Evolutionary conservation across 2,329 filamentous ascomycete genomes (phyloP), one percentile per base, ranked within the genome.

Genomic region (Sporothrix brasiliensis): DNA sequence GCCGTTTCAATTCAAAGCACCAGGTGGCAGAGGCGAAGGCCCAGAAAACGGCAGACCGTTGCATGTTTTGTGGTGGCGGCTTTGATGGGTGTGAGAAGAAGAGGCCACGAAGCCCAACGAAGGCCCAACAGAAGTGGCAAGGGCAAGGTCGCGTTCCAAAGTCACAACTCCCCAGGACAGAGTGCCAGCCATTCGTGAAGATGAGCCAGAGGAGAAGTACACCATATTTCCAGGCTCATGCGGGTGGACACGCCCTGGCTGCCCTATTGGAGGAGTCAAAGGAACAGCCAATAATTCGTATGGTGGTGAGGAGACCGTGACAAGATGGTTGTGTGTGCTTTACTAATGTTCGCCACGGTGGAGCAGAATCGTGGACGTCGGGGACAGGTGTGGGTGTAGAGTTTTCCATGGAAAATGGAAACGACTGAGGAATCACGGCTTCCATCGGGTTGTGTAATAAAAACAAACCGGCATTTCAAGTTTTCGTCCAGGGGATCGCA

Each of bases 71-170:
- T 44, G 27, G 21, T 58, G 16, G 30, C 14, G 3, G 11, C 41
- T 44, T 44, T 44, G n/a, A 16, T 60, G 19, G 56, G 56, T 30
- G 47, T 19, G 24, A 30, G 52, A 24, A 27, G 52, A 27, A 1
- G 58, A 39, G n/a, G 21, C 24, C 10, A 24, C 24, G 24, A 24
- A 63, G 34, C 4, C 34, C 56, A 14, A 44, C 7, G 16, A 39
- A 10, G 16, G 21, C 58, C 58, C 58, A 63, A 47, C 58, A 47
- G 56, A 24, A n/a, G 58, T 61, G 58, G 58, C 58, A 61, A 61
- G 11, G 58, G 58, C 58, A 61, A 61, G 11, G 30, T 60, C 19
- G 9, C 4, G 9, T 27, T 21, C 16, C 49, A n/a, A 50, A 21
- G 5, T 1, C 47, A 50, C 7, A 60, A 47, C 34, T 7, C 39